phyloP scores from a whole-genome alignment of 2,329 filamentous ascomycete species.

The Periconia digitata region DNA sequence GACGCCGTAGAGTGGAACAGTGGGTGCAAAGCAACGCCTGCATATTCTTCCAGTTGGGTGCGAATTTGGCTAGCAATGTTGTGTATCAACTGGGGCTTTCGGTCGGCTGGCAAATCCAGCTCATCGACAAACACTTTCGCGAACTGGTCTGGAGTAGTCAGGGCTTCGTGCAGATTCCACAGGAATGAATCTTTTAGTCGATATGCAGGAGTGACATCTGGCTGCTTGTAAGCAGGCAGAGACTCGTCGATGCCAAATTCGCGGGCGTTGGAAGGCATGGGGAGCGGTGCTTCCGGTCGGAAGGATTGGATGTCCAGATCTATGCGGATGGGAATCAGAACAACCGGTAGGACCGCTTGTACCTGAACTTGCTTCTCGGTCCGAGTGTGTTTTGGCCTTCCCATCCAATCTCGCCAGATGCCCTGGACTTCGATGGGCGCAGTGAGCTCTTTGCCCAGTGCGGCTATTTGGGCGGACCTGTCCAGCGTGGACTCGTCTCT shows the following conservation, averaged over 20 bases:
- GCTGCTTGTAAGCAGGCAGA: constrained; percentile 75
- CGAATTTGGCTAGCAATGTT: constrained; percentile 94
- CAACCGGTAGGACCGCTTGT: constrained; percentile 78
- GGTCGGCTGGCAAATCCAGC: constrained; percentile 79
- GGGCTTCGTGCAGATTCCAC: constrained; percentile 94
- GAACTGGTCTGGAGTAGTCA: constrained; percentile 94
- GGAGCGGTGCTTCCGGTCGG: constrained; percentile 65
- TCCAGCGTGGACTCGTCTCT: constrained; percentile 66
- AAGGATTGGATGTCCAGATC: constrained; percentile 88
- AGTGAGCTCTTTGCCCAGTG: constrained; percentile 79
- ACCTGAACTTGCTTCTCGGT: constrained; percentile 64
- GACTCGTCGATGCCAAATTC: constrained; percentile 67
- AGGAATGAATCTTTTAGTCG: constrained; percentile 92
- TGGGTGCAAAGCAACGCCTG: constrained; percentile 88
- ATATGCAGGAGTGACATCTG: constrained; percentile 80
- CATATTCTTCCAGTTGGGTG: constrained; percentile 93
- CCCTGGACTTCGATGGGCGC: constrained; percentile 82
- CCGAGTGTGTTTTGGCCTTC: constrained; percentile 60
- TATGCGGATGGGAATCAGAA: constrained; percentile 92
- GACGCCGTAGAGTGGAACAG: constrained; percentile 70
- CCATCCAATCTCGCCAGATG: constrained; percentile 95
- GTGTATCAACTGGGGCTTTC: constrained; percentile 63
- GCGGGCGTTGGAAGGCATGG: constrained; percentile 61
- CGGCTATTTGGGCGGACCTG: constrained; percentile 68
- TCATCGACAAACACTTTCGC: constrained; percentile 89